These are phyloP conservation scores for Sporisorium iseilematis-ciliati DNA, from an alignment of 1,284 basidiomycete genomes.

Conservation along the genomic window DNA sequence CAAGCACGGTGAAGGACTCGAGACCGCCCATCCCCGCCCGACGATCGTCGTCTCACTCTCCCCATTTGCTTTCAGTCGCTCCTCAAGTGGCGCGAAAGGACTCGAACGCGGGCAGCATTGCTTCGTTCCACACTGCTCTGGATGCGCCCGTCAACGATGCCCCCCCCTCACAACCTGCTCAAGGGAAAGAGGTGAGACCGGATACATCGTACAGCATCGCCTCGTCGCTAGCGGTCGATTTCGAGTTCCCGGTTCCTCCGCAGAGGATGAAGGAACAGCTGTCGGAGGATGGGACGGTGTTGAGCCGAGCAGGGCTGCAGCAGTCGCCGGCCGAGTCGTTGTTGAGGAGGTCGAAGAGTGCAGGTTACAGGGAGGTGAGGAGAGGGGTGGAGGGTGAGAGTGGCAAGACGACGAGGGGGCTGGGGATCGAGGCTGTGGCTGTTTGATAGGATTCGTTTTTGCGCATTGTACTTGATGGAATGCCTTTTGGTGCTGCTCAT, in stretches of 20 bases:
- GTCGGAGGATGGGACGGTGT: constrained; percentile 50
- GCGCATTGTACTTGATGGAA: no score
- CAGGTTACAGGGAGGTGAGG: no score
- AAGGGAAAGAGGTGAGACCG: constrained; percentile 15
- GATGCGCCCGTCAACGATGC: constrained; percentile 11
- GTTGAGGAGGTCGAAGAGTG: no score
- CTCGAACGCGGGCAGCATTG: constrained; percentile 25
- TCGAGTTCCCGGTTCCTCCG: constrained; percentile 50
- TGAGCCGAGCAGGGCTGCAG: constrained; percentile 38
- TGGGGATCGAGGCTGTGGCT: no score
- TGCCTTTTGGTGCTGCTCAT: no score
- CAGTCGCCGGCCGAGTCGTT: constrained; percentile 17
- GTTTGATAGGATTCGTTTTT: no score
- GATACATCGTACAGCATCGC: constrained; percentile 41
- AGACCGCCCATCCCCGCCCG: constrained; percentile 6
- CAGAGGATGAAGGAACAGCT: constrained; percentile 44
- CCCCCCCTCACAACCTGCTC: not conserved
- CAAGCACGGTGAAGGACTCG: constrained; percentile 7
- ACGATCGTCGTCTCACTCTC: constrained; percentile 5
- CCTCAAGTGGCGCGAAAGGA: constrained; percentile 9
- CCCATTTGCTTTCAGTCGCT: not conserved
- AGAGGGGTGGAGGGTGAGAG: not conserved
- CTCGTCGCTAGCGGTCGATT: constrained; percentile 43
- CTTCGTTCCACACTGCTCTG: constrained; percentile 36
- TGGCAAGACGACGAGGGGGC: not conserved